phyloP scores from a whole-genome alignment of 805 yeast species.

The Ogataea polymorpha region DNA sequence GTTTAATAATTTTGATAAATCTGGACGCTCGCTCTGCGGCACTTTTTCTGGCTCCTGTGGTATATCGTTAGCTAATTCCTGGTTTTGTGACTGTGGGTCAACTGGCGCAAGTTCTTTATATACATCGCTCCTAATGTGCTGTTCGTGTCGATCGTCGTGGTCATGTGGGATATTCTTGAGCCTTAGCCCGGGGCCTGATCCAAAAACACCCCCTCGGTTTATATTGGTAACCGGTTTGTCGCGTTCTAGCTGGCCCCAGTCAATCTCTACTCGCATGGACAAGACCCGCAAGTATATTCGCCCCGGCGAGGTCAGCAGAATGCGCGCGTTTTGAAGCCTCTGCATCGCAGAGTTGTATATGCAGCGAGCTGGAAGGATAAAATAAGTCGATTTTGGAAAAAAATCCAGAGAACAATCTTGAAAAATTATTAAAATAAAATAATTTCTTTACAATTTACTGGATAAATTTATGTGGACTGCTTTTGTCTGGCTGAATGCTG shows the following conservation, averaged over 20 bases:
- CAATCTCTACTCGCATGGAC: conserved; percentile 7
- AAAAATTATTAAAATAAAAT: not conserved
- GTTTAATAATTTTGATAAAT: not conserved
- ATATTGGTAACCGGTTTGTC: not conserved
- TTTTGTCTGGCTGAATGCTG: conserved; percentile 81
- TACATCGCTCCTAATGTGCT: not conserved
- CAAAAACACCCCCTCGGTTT: not conserved
- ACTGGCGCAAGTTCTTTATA: not conserved
- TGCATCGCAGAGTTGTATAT: conserved; percentile 7
- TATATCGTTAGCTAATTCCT: not conserved
- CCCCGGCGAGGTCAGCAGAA: not conserved
- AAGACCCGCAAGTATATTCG: conserved; percentile 1
- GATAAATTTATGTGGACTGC: conserved; percentile 62
- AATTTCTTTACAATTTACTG: conserved; percentile 18
- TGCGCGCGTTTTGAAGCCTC: conserved; percentile 2
- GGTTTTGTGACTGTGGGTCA: not conserved
- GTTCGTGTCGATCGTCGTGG: not conserved
- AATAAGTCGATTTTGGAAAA: conserved; percentile 3
- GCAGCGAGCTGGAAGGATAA: not conserved
- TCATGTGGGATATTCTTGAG: not conserved
- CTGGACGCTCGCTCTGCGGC: not conserved
- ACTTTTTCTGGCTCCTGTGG: not conserved
- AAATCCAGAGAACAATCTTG: not conserved
- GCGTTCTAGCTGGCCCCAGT: not conserved
- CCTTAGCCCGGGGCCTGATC: not conserved